Base-by-base conservation (phyloP, 2,329 filamentous ascomycete genomes). In the Colletotrichum eleusines region DNA sequence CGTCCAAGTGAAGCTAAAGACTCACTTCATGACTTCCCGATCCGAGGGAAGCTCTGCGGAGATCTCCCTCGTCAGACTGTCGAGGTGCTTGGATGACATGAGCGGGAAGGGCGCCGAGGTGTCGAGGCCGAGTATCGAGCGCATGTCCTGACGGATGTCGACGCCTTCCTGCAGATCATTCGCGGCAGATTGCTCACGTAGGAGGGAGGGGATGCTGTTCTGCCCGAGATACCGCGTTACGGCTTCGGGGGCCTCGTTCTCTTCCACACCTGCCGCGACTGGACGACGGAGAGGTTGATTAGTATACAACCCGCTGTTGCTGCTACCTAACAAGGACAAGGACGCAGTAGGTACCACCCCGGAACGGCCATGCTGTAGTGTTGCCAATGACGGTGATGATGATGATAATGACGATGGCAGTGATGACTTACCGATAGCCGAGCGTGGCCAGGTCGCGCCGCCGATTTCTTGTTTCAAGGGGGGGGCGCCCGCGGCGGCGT, bases 101-200 rank as follows among this genome's bases (percentile, higher is more conserved):
- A 91, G 84, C 33, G 89, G 89, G 75, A 91, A 91, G 2, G 89
- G 89, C 38, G 89, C 89, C 42, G 89, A 90, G 67, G 88, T 90
- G 76, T 91, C 89, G 44, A 91, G 81, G 18, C 89, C 89, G 31
- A 91, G 82, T 60, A 91, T 91, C 53, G 89, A 90, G 69, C 89
- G 85, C 85, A 91, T 91, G 78, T 91, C 89, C 74, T 86, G 85
- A 62, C 89, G 86, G 63, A 91, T 90, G 73, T 88, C 87, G 75
- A 86, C 83, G 57, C 83, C 84, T 63, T 87, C 83, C 66, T 83
- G 84, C 69, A 85, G 84, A 65, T 87, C 84, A 72, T 82, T 85
- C 48, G 85, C 80, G 2, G 86, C 85, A 2, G 87, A 85, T 76
- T 90, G 89, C 75, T 91, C 89, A 69, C 88, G 84, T 48, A 91